Conservation (phyloP, 2,329 filamentous ascomycete species). For the Alternaria solani region DNA sequence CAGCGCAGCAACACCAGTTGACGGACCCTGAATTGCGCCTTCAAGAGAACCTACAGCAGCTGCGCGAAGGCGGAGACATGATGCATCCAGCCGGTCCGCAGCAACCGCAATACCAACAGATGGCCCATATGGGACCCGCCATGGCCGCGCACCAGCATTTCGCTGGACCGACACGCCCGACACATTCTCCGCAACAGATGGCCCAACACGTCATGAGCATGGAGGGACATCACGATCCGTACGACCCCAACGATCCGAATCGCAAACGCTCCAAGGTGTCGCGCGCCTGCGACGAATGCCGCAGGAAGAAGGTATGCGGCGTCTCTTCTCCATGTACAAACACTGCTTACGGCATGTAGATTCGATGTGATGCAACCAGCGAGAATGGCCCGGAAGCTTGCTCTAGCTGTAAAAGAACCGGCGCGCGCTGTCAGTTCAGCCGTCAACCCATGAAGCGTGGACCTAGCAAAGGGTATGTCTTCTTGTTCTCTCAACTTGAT, state of each 20-base stretch:
- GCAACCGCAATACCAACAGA: constrained; percentile 39
- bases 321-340: background rate
- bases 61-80: constrained; percentile 43
- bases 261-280: constrained; percentile 53
- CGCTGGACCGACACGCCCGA: constrained; percentile 45
- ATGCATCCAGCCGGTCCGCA: constrained; percentile 39
- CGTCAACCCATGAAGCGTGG: constrained; percentile 54
- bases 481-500: background rate
- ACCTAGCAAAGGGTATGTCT: constrained; percentile 51
- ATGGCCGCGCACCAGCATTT: constrained; percentile 47
- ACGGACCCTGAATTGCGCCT: constrained; percentile 46
- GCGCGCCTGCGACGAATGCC: constrained; percentile 53
- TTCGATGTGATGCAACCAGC: constrained; percentile 52
- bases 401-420: constrained; percentile 52
- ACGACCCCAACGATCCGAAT: constrained; percentile 47
- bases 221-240: constrained; percentile 45
- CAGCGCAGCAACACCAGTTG: constrained; percentile 42
- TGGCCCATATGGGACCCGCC: constrained; percentile 37
- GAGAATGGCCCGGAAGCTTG: constrained; percentile 52
- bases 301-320: constrained; percentile 51
- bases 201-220: constrained; percentile 50
- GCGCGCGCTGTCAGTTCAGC: constrained; percentile 52
- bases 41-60: constrained; percentile 47
- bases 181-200: constrained; percentile 52
- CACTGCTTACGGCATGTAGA: constrained; percentile 38